A percentile compares a stretch with the other conserved stretches of the same genome.
phyloP scores from a whole-genome alignment of 192 early-diverging fungal species.

The Coemansia sp. region DNA sequence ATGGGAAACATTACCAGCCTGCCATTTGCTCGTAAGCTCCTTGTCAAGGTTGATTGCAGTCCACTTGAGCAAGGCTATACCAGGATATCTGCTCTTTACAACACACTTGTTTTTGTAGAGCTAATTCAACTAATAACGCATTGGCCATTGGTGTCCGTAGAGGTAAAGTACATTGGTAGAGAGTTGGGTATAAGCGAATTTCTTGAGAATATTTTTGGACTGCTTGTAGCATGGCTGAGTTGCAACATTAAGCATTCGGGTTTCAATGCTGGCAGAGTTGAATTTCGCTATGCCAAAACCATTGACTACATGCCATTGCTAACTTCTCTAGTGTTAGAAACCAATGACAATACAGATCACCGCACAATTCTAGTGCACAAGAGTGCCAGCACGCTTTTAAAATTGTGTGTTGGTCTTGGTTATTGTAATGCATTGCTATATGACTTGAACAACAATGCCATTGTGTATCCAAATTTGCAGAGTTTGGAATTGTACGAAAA shows the following conservation, averaged over 20 bases:
- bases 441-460: background rate
- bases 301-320: background rate
- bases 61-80: background rate
- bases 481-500: background rate
- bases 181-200: background rate
- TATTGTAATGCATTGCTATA: background rate
- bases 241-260: background rate
- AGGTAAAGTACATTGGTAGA: background rate
- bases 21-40: background rate
- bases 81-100: background rate
- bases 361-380: background rate
- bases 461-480: slow-evolving; percentile 11
- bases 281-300: background rate
- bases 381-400: background rate
- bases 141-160: background rate
- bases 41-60: background rate
- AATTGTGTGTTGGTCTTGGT: background rate
- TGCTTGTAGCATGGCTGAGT: background rate
- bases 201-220: background rate
- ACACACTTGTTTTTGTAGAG: background rate
- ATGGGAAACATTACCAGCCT: background rate
- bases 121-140: background rate
- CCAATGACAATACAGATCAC: background rate
- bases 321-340: background rate
- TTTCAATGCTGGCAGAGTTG: background rate